phyloP scores from a whole-genome alignment of 140 eudicot species.

The Cichorium intybus region DNA sequence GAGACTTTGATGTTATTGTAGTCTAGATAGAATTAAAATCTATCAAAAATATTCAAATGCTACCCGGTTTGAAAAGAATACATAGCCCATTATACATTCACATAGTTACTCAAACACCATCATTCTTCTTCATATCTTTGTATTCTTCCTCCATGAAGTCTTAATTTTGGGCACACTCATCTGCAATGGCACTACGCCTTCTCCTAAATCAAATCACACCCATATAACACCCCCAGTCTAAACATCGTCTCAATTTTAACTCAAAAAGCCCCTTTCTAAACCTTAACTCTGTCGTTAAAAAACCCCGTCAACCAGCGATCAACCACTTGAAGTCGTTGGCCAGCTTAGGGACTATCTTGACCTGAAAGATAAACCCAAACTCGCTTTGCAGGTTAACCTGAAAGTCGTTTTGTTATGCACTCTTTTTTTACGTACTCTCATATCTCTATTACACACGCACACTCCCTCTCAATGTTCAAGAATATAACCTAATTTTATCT shows the following conservation, averaged over 20 bases:
- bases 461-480: too few species aligned
- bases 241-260: slow-evolving; percentile 49
- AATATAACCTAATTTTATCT: too few species aligned
- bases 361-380: slow-evolving; percentile 44
- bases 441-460: too few species aligned
- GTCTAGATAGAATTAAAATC: too few species aligned
- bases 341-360: slow-evolving; percentile 78
- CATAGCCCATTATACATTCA: too few species aligned
- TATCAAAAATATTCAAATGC: too few species aligned
- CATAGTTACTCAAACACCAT: too few species aligned
- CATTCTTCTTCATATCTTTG: not conserved
- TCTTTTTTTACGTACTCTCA: too few species aligned
- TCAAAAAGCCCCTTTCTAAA: slow-evolving; percentile 51
- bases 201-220: slow-evolving; percentile 36
- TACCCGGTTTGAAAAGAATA: too few species aligned
- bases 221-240: slow-evolving; percentile 57
- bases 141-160: not conserved
- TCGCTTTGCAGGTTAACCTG: slow-evolving; percentile 45
- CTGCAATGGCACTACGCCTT: slow-evolving; percentile 58
- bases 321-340: slow-evolving; percentile 90
- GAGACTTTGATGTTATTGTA: too few species aligned
- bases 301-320: slow-evolving; percentile 47
- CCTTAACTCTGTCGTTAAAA: slow-evolving; percentile 32
- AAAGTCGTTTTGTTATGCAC: slow-evolving; percentile 40
- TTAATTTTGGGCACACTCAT: not conserved